These are phyloP conservation scores for Trichoderma hamatum DNA, from an alignment of 2,329 filamentous ascomycete species.

Conservation along the genomic window DNA sequence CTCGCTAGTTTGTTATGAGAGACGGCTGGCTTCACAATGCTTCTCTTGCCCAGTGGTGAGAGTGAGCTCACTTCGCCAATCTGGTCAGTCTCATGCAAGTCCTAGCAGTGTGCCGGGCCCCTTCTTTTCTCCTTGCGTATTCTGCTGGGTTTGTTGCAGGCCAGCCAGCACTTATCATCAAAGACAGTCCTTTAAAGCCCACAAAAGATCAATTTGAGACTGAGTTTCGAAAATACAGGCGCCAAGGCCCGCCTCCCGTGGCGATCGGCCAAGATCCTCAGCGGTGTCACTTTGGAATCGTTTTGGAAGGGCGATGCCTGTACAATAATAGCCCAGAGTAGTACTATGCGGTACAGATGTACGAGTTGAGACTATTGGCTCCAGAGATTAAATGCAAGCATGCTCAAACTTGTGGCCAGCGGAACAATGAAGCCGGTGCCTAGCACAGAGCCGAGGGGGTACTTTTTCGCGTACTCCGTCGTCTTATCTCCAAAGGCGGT, in stretches of 20 bases:
- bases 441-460: constrained; percentile 4
- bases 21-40: constrained; percentile 1
- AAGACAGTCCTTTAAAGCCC: neutral
- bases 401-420: constrained; percentile 8
- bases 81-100: constrained; percentile 11
- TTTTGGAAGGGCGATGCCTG: neutral
- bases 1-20: neutral
- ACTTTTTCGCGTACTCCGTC: constrained; percentile 19
- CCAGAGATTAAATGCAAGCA: constrained; percentile 19
- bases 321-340: neutral
- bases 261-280: constrained; percentile 19
- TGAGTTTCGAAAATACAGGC: neutral
- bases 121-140: constrained; percentile 1
- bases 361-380: constrained; percentile 9
- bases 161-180: constrained; percentile 12
- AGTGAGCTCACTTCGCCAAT: constrained; percentile 7
- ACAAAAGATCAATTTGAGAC: constrained; percentile 17
- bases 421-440: constrained; percentile 20
- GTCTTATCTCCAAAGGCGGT: neutral
- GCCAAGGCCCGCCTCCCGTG: constrained; percentile 18
- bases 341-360: neutral
- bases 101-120: neutral
- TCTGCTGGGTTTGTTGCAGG: constrained; percentile 5
- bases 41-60: neutral
- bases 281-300: neutral